These are phyloP conservation scores for Solanum corneliomulleri DNA, from an alignment of 257 asterid genomes.

Conservation along the genomic window DNA sequence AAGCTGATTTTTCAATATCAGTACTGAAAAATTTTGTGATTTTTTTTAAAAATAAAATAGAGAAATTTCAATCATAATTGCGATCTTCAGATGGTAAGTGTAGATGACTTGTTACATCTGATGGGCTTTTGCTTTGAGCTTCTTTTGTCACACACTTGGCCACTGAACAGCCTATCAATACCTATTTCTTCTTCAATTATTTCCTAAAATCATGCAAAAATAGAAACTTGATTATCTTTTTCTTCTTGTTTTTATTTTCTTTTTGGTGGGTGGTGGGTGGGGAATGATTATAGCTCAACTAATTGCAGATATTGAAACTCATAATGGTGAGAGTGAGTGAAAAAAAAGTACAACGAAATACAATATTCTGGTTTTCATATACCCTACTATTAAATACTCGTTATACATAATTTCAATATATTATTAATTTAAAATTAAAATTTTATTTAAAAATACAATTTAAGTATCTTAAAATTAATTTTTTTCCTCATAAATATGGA, in stretches of 20 bases:
- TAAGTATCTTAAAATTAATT: no score
- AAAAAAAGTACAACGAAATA: background rate
- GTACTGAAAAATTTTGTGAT: background rate
- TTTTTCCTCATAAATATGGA: no score
- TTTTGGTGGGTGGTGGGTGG: background rate
- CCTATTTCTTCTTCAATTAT: background rate
- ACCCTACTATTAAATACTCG: background rate
- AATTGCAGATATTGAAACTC: background rate
- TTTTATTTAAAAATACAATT: no score
- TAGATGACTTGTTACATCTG: constrained; percentile 7
- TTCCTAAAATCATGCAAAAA: background rate
- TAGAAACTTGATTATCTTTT: background rate
- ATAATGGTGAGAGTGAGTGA: background rate
- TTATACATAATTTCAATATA: no score
- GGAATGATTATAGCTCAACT: background rate
- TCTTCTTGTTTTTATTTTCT: background rate
- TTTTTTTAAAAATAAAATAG: background rate
- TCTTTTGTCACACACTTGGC: background rate
- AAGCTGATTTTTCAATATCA: background rate
- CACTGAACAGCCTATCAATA: background rate
- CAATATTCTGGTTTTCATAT: background rate
- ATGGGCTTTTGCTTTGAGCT: background rate
- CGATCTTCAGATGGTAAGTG: background rate
- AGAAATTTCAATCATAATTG: background rate
- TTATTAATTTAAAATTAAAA: no score